Evolutionary conservation across 495 filamentous ascomycete genomes (phyloP).

Genomic region (Pseudevernia furfuracea): DNA sequence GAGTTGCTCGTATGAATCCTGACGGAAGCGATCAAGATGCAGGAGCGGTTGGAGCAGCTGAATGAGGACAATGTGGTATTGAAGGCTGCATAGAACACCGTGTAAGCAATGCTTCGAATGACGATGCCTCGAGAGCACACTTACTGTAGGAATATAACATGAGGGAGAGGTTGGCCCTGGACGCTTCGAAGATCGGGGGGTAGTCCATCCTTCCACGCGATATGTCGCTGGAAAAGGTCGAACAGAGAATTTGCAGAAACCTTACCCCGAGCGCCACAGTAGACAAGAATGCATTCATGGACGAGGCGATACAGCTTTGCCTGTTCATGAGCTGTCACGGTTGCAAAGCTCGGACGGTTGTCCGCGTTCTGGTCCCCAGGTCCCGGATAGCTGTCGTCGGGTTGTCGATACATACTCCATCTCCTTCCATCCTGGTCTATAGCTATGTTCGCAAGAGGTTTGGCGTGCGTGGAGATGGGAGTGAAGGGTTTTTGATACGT

Average conservation of each 20-base stretch:
- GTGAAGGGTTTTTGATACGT: conserved; percentile 23
- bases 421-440: not conserved
- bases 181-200: conserved; percentile 25
- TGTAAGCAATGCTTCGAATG: conserved; percentile 1
- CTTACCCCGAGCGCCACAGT: conserved; percentile 27
- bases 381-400: conserved; percentile 13
- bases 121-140: conserved; percentile 2
- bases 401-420: conserved; percentile 19
- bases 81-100: conserved; percentile 13
- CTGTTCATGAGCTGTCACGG: conserved; percentile 24
- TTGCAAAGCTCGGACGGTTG: conserved; percentile 14
- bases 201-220: conserved; percentile 30
- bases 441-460: conserved; percentile 14
- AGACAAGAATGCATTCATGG: conserved; percentile 32
- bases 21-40: not conserved
- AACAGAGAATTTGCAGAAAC: conserved; percentile 28
- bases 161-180: conserved; percentile 29
- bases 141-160: conserved; percentile 35
- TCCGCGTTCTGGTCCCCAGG: not conserved
- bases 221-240: conserved; percentile 26
- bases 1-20: conserved; percentile 15
- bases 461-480: conserved; percentile 11
- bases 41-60: conserved; percentile 22
- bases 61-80: conserved; percentile 23
- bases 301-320: conserved; percentile 31